A percentile compares a stretch with the other conserved stretches of the same genome.
Conservation (phyloP, 116 monocot genomes). For the Phalaenopsis hybrid region DNA sequence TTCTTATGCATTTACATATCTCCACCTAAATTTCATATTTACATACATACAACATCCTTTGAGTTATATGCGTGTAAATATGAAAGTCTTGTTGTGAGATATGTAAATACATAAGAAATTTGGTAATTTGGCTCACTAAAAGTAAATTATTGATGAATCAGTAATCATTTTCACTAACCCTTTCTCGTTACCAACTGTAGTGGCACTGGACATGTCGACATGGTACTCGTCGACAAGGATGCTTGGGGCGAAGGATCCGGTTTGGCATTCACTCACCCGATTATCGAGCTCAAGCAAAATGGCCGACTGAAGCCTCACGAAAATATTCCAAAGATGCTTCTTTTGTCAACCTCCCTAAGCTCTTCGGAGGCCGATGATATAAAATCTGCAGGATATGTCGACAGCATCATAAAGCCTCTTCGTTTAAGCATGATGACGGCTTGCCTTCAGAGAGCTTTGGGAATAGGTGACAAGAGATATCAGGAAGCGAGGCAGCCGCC, state of each 20-base stretch:
- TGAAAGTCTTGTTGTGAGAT: too few relatives aligned
- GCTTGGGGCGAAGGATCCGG: conserved; percentile 43
- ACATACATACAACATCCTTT: too few relatives aligned
- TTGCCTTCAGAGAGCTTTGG: conserved; percentile 52
- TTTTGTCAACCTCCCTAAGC: conserved; percentile 55
- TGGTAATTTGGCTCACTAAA: not conserved
- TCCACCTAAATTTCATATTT: too few relatives aligned
- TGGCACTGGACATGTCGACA: conserved; percentile 31
- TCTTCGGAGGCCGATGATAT: conserved; percentile 35
- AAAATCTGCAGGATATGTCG: conserved; percentile 39
- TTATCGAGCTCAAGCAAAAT: conserved; percentile 31
- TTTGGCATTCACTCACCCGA: conserved; percentile 29
- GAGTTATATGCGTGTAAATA: too few relatives aligned
- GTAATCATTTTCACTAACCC: not conserved
- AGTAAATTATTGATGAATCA: not conserved
- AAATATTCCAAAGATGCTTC: conserved; percentile 53
- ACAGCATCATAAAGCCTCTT: conserved; percentile 68
- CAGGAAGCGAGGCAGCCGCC: conserved; percentile 33
- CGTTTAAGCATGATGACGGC: conserved; percentile 65
- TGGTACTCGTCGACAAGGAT: conserved; percentile 79
- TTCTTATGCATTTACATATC: too few relatives aligned
- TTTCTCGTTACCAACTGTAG: conserved; percentile 18
- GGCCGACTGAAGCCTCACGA: conserved; percentile 19
- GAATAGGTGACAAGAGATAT: conserved; percentile 31
- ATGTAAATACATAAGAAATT: too few relatives aligned